Percentiles rank a stretch among this genome's conserved stretches.
Evolutionary conservation across 371 early-diverging fungal species (phyloP).

Genomic region (Actinomucor elegans): DNA sequence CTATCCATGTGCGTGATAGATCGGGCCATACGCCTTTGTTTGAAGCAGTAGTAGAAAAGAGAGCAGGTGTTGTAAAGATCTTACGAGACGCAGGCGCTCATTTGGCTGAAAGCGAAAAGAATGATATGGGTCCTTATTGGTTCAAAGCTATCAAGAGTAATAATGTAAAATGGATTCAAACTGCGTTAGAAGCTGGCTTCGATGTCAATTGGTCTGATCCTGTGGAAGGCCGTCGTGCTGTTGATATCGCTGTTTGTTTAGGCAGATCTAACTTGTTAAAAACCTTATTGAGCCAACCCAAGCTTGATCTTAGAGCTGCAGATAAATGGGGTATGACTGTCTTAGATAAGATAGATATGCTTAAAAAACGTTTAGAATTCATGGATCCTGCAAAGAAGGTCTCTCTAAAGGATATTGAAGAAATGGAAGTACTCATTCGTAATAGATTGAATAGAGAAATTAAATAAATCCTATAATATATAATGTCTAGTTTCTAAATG

Average conservation of each 20-base stretch:
- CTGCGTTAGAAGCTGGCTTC: slow-evolving; percentile 43
- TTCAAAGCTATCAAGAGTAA: slow-evolving; percentile 40
- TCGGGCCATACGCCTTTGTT: slow-evolving; percentile 89
- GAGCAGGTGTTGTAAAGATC: slow-evolving; percentile 62
- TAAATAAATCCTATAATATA: slow-evolving; percentile 1
- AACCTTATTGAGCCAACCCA: slow-evolving; percentile 25
- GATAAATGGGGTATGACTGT: slow-evolving; percentile 42
- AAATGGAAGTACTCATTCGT: slow-evolving; percentile 12
- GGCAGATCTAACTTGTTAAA: slow-evolving; percentile 38
- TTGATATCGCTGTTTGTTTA: slow-evolving; percentile 40
- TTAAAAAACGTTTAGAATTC: slow-evolving; percentile 9
- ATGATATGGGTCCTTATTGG: slow-evolving; percentile 58
- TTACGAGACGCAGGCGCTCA: slow-evolving; percentile 88
- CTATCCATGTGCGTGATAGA: slow-evolving; percentile 90
- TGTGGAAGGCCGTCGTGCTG: slow-evolving; percentile 35
- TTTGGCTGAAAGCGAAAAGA: slow-evolving; percentile 77
- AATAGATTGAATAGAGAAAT: not conserved
- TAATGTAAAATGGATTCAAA: slow-evolving; percentile 33
- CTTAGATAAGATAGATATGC: slow-evolving; percentile 28
- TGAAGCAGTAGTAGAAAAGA: slow-evolving; percentile 71
- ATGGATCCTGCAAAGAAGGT: not conserved
- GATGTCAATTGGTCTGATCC: slow-evolving; percentile 47
- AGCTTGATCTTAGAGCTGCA: slow-evolving; percentile 10
- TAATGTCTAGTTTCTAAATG: not conserved
- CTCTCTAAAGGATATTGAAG: not conserved